Base-by-base conservation (phyloP, 83 land plant genomes). In the Picea engelmannii region DNA sequence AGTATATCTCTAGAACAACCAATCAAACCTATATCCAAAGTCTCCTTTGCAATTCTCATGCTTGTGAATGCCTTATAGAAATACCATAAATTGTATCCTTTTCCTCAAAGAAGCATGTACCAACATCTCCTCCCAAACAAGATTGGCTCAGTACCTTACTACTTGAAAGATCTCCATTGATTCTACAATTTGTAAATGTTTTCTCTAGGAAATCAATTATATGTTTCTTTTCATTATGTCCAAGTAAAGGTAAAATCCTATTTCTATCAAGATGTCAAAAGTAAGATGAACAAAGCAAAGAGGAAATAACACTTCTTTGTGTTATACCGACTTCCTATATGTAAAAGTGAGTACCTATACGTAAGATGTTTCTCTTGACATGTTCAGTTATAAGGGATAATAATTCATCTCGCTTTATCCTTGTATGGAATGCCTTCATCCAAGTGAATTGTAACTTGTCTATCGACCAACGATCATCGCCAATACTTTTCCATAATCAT, bases 241-340 rank as follows among this genome's bases (percentile, higher is more conserved):
- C 35, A 31, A 31, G 35, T 31, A 31, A 31, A 31, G 35, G 35
- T 31, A 31, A 31, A 31, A 31, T 31, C 35, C 35, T 31, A 31
- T 31, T 31, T 31, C 35, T 31, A 31, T 31, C 35, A 31, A 98
- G 75, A 86, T 94, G 89, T 12, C 96, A 97, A 90, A 79, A 98
- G 78, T 96, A 98, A 62, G 89, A 87, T 61, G 99, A 96, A 81
- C 99, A 96, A 24, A 98, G 90, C 77, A 94, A 81, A 67, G 99
- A 85, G 49, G 99, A 98, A 24, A 98, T 68, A 12, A 94, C 73
- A 81, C 98, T 98, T 76, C 98, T 99, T 82, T 98, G 98, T 40
- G 99, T 84, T 25, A 98, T 98, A 21, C 99, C 99, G 60, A 88
- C 84, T 24, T 94, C 35, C 2, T 31, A 0, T 31, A 31, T 31